Evolutionary conservation across 169 alveolate genomes (phyloP), one percentile per base, ranked within the genome.

Genomic region (Plasmodium billcollinsi): DNA sequence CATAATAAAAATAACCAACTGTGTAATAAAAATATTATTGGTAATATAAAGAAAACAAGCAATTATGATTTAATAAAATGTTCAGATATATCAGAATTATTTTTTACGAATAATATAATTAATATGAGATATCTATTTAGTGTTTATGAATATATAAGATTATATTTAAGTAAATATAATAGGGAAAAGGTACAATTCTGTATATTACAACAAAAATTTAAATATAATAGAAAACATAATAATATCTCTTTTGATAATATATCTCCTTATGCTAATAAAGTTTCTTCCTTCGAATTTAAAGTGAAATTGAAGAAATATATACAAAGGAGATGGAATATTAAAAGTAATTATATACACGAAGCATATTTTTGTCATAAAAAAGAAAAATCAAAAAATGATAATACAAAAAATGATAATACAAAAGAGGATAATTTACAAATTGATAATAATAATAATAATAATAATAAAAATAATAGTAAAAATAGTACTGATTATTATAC

Each of bases 251-350:
- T 67, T 49, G 52, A 45, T 3, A 72, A 83, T 15, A 24, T 83
- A 56, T 69, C 58, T 54, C 91, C 91, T 3, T 83, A 83, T 83
- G 91, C 85, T 5, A 83, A 83, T 63, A 83, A 83, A 67, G 33
- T 83, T 7, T 67, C 65, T 33, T 69, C 91, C 6, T 58, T 54
- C 43, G 91, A 83, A 21, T 83, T 69, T 29, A 83, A 83, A 69
- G 71, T 83, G 8, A 83, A 83, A 45, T 58, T 83, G 59, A 83
- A 83, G 33, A 83, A 83, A 29, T 62, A 67, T 54, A 63, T 83
- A 62, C 91, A 69, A 45, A 83, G 91, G 29, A 83, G 91, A 49
- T 83, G 91, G 91, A 83, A 83, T 58, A 69, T 83, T 72, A 83
- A 83, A 12, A 56, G 91, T 15, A 83, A 83, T 72, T 83, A 83